Evolutionary conservation across 176 grass and related monocot genomes (phyloP).

Genomic region (Oryza australiensis): DNA sequence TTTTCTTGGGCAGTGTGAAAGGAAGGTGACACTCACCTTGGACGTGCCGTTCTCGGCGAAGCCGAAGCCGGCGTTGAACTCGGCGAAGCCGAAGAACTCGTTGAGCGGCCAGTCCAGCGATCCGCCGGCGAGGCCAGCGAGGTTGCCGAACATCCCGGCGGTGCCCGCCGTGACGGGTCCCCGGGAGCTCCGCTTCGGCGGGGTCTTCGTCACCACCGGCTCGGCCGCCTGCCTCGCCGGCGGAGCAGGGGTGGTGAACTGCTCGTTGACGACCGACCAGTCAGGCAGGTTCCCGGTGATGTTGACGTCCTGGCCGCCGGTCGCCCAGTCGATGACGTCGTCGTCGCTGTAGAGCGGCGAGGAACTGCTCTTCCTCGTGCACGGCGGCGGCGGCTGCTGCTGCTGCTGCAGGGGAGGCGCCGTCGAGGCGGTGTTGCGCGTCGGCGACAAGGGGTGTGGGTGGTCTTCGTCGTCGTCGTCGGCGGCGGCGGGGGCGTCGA

Average conservation of each 20-base stretch:
- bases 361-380: constrained; percentile 36
- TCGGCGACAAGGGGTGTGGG: background rate
- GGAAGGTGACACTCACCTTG: constrained; percentile 48
- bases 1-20: background rate
- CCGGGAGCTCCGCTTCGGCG: constrained; percentile 28
- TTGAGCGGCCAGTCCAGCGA: constrained; percentile 70
- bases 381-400: background rate
- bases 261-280: constrained; percentile 53
- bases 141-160: constrained; percentile 11
- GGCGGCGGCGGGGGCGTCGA: background rate
- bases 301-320: constrained; percentile 30
- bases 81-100: constrained; percentile 71
- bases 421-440: background rate
- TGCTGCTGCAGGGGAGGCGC: background rate
- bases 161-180: background rate
- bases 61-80: constrained; percentile 57
- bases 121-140: constrained; percentile 21
- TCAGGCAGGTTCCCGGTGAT: constrained; percentile 39
- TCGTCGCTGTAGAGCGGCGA: constrained; percentile 45
- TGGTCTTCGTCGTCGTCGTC: background rate
- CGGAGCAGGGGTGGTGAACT: constrained; percentile 36
- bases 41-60: constrained; percentile 68
- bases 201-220: background rate
- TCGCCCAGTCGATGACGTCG: constrained; percentile 43
- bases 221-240: background rate